Evolutionary conservation across 2,329 filamentous ascomycete genomes (phyloP).

Genomic region (Teratosphaeria zuluensis): DNA sequence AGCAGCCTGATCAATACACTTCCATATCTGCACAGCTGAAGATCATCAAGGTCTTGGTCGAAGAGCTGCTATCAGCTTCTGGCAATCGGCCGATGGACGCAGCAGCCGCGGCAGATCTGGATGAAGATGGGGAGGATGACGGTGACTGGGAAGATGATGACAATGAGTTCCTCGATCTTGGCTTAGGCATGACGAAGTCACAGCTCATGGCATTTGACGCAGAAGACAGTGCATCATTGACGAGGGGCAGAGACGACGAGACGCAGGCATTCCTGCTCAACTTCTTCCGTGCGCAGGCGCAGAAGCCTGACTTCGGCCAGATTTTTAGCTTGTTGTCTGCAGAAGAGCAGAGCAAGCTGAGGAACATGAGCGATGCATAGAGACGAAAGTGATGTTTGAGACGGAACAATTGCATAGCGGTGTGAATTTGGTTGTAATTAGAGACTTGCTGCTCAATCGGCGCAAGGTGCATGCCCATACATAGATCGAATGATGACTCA

Average conservation of each 20-base stretch:
- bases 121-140: conserved; percentile 60
- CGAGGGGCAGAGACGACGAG: conserved; percentile 73
- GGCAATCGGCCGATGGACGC: conserved; percentile 45
- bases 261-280: conserved; percentile 75
- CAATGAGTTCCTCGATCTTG: conserved; percentile 64
- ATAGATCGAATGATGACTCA: background rate
- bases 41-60: conserved; percentile 89
- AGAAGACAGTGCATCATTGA: conserved; percentile 36
- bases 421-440: background rate
- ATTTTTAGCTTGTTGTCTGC: conserved; percentile 45
- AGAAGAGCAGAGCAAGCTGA: conserved; percentile 45
- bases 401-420: background rate
- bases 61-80: conserved; percentile 76
- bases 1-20: conserved; percentile 84
- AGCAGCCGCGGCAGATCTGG: conserved; percentile 50
- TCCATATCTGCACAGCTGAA: conserved; percentile 81
- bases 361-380: conserved; percentile 19
- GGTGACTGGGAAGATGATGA: conserved; percentile 86
- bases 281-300: conserved; percentile 58
- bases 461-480: background rate
- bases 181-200: conserved; percentile 42
- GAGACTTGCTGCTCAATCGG: background rate
- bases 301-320: conserved; percentile 45
- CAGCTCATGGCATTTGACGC: conserved; percentile 72
- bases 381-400: background rate